Percentiles rank a stretch among this genome's conserved stretches.
These are phyloP conservation scores for Paecilomyces formosus DNA, from an alignment of 2,329 filamentous ascomycete species.

Conservation along the genomic window DNA sequence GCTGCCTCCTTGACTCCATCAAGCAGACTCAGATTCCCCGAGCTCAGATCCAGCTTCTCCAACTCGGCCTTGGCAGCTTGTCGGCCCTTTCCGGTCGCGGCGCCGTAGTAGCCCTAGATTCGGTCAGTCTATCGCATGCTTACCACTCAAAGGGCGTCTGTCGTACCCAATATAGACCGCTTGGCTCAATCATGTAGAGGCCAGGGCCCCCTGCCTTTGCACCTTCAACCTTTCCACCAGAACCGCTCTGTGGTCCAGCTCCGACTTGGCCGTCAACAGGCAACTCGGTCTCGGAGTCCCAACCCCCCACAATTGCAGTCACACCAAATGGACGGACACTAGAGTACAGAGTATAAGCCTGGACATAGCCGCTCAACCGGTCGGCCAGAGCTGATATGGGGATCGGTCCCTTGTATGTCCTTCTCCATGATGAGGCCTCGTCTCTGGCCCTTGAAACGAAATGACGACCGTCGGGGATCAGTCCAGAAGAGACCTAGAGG, in stretches of 20 bases:
- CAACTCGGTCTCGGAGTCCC: constrained; percentile 79
- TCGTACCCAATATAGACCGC: constrained; percentile 81
- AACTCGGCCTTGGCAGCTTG: constrained; percentile 97
- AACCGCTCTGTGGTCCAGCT: constrained; percentile 65
- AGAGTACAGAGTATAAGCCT: constrained; percentile 95
- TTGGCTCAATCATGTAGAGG: constrained; percentile 98
- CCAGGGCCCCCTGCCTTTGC: constrained; percentile 80
- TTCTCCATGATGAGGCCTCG: constrained; percentile 85
- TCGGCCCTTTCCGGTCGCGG: constrained; percentile 91
- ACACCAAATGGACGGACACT: constrained; percentile 95
- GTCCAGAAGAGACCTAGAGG: constrained; percentile 77
- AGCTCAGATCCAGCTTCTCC: constrained; percentile 87
- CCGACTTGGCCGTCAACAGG: constrained; percentile 89
- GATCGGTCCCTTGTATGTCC: constrained; percentile 91
- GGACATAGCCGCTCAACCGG: constrained; percentile 91
- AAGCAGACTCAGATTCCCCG: constrained; percentile 67
- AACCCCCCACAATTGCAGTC: constrained; percentile 87
- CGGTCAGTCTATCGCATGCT: constrained; percentile 14
- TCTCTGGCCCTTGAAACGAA: constrained; percentile 91
- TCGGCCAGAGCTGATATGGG: constrained; percentile 79
- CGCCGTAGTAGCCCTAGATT: constrained; percentile 81
- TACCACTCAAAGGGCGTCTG: background rate
- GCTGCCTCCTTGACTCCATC: constrained; percentile 95
- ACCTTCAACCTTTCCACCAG: constrained; percentile 72
- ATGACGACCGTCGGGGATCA: constrained; percentile 90